Evolutionary conservation across 768 basidiomycete species (phyloP).

Genomic region (Boletus edulis): DNA sequence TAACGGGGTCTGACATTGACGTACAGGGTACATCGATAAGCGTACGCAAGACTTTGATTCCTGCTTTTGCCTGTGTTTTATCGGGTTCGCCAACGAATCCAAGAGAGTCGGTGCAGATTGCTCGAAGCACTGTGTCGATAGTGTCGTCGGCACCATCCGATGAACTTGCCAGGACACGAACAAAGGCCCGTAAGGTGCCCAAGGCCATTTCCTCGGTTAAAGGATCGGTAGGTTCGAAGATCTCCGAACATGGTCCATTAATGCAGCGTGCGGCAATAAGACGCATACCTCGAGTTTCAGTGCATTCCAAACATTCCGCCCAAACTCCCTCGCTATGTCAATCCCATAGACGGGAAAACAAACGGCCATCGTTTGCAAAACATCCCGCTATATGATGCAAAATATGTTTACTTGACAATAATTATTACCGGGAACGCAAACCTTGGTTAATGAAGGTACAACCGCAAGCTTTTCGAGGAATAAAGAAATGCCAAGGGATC

Average conservation of each 20-base stretch:
- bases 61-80: slow-evolving; percentile 87
- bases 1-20: slow-evolving; percentile 29
- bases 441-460: slow-evolving; percentile 81
- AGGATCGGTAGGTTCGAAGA: slow-evolving; percentile 87
- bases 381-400: slow-evolving; percentile 65
- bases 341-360: slow-evolving; percentile 88
- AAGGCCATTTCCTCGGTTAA: slow-evolving; percentile 75
- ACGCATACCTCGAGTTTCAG: slow-evolving; percentile 79
- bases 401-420: neutral
- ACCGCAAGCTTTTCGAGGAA: slow-evolving; percentile 91
- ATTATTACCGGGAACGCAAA: slow-evolving; percentile 22
- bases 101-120: slow-evolving; percentile 80
- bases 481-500: slow-evolving; percentile 78
- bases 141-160: slow-evolving; percentile 36
- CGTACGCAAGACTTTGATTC: slow-evolving; percentile 77
- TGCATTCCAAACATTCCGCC: slow-evolving; percentile 84
- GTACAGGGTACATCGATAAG: slow-evolving; percentile 77
- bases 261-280: neutral
- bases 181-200: slow-evolving; percentile 65
- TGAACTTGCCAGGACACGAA: slow-evolving; percentile 55
- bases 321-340: slow-evolving; percentile 54
- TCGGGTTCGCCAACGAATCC: slow-evolving; percentile 84
- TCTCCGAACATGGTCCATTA: slow-evolving; percentile 42
- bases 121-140: slow-evolving; percentile 60
- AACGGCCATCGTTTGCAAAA: slow-evolving; percentile 69